A percentile compares a stretch with the other conserved stretches of the same genome.
Conservation (phyloP, 2,329 filamentous ascomycete species). For the Dothistroma pini region DNA sequence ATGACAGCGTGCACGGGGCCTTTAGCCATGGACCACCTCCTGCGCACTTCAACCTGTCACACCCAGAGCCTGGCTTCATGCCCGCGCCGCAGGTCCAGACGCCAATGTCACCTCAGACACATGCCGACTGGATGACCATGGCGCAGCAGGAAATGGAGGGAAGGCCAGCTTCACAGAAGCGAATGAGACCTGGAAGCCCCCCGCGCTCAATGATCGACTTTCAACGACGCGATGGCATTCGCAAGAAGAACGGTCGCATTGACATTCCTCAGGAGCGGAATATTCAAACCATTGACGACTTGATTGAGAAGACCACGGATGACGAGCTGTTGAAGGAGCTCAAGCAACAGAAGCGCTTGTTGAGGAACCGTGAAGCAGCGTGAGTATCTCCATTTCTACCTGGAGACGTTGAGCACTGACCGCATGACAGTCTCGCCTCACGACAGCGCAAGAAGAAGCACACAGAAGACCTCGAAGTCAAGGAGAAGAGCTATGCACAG, state of each 20-base stretch:
- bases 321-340: conserved; percentile 96
- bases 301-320: conserved; percentile 83
- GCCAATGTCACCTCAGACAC: conserved; percentile 60
- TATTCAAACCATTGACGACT: conserved; percentile 87
- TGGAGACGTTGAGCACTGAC: conserved; percentile 21
- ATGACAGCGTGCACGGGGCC: conserved; percentile 35
- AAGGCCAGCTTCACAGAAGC: conserved; percentile 46
- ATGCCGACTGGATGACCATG: conserved; percentile 55
- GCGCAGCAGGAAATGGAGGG: conserved; percentile 50
- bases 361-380: conserved; percentile 96
- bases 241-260: conserved; percentile 98
- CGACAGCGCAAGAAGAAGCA: conserved; percentile 97
- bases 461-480: conserved; percentile 91
- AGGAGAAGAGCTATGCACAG: conserved; percentile 86
- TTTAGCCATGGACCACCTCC: conserved; percentile 40
- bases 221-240: conserved; percentile 76
- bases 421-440: conserved; percentile 71
- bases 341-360: conserved; percentile 93
- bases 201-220: conserved; percentile 40
- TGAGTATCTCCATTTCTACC: conserved; percentile 45
- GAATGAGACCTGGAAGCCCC: conserved; percentile 65
- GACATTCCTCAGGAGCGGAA: conserved; percentile 94
- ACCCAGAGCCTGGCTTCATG: conserved; percentile 41
- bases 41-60: conserved; percentile 37
- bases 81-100: conserved; percentile 51